Evolutionary conservation across 2,329 filamentous ascomycete species (phyloP).

Genomic region (Colletotrichum tamarilloi): DNA sequence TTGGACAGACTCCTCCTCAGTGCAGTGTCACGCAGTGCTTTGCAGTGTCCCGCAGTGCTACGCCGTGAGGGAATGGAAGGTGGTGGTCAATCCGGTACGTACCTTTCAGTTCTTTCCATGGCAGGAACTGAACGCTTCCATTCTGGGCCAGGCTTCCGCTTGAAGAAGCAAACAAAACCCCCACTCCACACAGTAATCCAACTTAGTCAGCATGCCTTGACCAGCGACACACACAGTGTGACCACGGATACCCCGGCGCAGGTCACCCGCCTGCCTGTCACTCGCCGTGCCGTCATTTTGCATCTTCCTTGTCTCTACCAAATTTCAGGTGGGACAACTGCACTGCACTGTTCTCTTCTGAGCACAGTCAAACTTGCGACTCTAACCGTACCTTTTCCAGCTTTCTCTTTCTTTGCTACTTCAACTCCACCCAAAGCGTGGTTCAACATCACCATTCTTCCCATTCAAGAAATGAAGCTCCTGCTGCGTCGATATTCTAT

Average conservation of each 20-base stretch:
- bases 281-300: slow-evolving; percentile 30
- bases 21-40: background rate
- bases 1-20: slow-evolving; percentile 1
- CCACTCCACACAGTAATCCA: background rate
- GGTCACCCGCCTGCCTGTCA: background rate
- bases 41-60: too few species aligned
- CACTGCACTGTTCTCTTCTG: slow-evolving; percentile 10
- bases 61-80: background rate
- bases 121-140: too few species aligned
- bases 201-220: background rate
- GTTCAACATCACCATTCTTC: background rate
- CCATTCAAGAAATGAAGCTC: slow-evolving; percentile 26
- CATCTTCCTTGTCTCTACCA: slow-evolving; percentile 22
- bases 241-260: background rate
- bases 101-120: background rate
- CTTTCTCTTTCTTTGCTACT: background rate
- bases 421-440: background rate
- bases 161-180: background rate
- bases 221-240: background rate
- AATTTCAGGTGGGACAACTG: slow-evolving; percentile 18
- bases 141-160: background rate
- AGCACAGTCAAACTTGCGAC: slow-evolving; percentile 12
- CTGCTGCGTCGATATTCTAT: slow-evolving; percentile 2
- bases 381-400: background rate
- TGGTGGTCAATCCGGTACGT: background rate